Conservation (phyloP, 768 basidiomycete species). For the Sarcomyxa edulis region DNA sequence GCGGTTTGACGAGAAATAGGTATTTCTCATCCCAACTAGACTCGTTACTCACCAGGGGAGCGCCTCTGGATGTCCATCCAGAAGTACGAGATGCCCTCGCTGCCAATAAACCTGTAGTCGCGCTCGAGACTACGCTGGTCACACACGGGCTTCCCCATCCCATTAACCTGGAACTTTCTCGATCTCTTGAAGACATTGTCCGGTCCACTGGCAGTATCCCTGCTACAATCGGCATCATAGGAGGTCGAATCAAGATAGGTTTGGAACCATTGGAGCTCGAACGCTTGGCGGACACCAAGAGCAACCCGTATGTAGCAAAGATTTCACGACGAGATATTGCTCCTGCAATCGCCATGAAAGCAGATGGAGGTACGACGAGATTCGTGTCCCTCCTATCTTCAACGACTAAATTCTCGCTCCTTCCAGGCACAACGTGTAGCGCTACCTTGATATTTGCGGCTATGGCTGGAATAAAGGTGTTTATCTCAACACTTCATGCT, state of each 20-base stretch:
- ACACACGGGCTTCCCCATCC: constrained; percentile 92
- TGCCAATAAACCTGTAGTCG: constrained; percentile 66
- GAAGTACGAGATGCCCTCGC: constrained; percentile 82
- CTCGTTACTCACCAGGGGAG: constrained; percentile 16
- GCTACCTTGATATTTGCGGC: constrained; percentile 72
- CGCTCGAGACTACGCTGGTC: constrained; percentile 88
- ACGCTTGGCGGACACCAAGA: constrained; percentile 50
- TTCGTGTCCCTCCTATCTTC: background rate
- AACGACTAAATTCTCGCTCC: constrained; percentile 15
- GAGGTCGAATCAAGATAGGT: constrained; percentile 85
- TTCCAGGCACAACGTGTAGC: constrained; percentile 61
- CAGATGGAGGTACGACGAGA: constrained; percentile 58
- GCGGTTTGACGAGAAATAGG: no score
- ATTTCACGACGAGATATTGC: constrained; percentile 80
- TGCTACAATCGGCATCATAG: constrained; percentile 84
- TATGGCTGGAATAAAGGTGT: constrained; percentile 80
- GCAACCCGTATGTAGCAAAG: constrained; percentile 47
- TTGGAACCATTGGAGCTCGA: constrained; percentile 60
- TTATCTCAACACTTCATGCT: constrained; percentile 4
- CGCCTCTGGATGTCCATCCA: constrained; percentile 65
- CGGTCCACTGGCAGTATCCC: constrained; percentile 75
- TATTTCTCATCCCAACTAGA: no score
- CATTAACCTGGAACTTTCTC: constrained; percentile 64
- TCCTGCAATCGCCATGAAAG: constrained; percentile 59
- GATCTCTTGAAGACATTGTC: constrained; percentile 68